Evolutionary conservation across 305 asterid species (phyloP).

Genomic region (Withania somnifera): DNA sequence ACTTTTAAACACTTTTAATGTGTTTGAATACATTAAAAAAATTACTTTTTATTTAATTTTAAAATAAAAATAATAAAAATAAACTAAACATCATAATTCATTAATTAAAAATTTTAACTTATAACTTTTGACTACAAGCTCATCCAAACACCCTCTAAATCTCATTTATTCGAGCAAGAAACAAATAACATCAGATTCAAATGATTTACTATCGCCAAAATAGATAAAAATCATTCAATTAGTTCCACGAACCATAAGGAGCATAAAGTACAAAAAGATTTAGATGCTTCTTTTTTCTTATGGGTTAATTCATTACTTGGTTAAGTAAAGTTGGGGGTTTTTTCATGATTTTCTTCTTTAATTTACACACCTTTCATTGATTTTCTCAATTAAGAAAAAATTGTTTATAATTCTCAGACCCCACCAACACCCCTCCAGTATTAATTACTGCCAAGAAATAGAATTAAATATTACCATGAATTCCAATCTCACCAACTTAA

Average conservation of each 20-base stretch:
- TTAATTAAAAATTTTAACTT: no score
- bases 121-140: no score
- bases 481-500: background rate
- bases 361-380: background rate
- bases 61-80: no score
- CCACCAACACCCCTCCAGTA: background rate
- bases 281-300: background rate
- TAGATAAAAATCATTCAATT: background rate
- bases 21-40: no score
- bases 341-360: background rate
- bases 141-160: no score
- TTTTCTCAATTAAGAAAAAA: background rate
- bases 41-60: no score
- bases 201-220: background rate
- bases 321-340: background rate
- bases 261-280: no score
- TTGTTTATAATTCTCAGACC: background rate
- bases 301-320: background rate
- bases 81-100: no score
- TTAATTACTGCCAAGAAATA: background rate
- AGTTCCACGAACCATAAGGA: background rate
- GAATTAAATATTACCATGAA: background rate
- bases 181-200: background rate
- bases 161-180: background rate
- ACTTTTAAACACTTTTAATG: no score